Conservation (phyloP, 2,329 filamentous ascomycete genomes). For the Fusarium nygamai region DNA sequence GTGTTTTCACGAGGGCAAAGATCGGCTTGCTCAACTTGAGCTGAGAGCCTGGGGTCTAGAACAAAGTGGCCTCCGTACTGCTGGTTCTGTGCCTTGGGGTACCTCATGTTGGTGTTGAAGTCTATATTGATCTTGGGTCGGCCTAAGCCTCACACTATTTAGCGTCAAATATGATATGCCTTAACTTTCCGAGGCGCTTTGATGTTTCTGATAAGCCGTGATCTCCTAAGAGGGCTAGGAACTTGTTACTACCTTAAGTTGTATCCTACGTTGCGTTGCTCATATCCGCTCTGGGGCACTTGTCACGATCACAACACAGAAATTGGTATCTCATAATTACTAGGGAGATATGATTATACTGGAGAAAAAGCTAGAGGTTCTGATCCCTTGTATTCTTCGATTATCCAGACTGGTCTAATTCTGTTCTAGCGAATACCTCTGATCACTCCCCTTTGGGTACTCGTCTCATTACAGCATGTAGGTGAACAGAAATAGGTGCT, state of each 20-base stretch:
- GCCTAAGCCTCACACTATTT: not conserved
- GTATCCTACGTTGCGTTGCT: not conserved
- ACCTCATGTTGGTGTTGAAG: not conserved
- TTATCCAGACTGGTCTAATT: not conserved
- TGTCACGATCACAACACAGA: not conserved
- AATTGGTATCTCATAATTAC: not conserved
- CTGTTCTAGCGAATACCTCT: not conserved
- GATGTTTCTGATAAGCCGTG: not conserved
- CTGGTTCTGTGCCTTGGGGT: not conserved
- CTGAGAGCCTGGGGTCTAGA: not conserved
- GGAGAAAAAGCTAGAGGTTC: not conserved
- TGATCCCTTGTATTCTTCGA: not conserved
- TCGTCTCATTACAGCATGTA: not conserved
- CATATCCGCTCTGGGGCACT: not conserved
- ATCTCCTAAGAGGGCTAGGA: not conserved
- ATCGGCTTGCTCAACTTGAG: not conserved
- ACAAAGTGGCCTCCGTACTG: not conserved
- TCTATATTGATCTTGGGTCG: not conserved
- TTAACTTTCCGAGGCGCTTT: not conserved
- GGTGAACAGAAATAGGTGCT: not conserved
- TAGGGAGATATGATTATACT: not conserved
- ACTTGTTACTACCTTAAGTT: not conserved
- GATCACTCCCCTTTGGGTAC: conserved; percentile 1
- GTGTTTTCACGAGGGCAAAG: not conserved
- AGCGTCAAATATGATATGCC: not conserved